Percentiles rank a stretch among this genome's conserved stretches.
These are phyloP conservation scores for Pythium myriotylum DNA, from an alignment of 352 stramenopile species.

Conservation along the genomic window DNA sequence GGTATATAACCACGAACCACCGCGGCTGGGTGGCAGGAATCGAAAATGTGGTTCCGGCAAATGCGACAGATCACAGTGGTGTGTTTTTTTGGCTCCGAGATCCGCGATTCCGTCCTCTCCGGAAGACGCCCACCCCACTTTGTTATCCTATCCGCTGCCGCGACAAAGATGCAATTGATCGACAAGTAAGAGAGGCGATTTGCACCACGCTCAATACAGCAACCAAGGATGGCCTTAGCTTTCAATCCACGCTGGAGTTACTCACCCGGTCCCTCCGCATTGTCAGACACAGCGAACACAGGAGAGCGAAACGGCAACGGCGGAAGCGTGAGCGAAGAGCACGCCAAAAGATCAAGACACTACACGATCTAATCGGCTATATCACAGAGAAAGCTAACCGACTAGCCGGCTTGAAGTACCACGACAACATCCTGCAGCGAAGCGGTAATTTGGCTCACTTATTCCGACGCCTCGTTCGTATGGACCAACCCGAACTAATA, in stretches of 20 bases:
- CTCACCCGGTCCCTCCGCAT: no score
- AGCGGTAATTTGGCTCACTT: constrained; percentile 1
- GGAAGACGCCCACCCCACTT: not conserved
- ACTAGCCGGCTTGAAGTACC: not conserved
- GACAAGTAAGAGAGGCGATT: not conserved
- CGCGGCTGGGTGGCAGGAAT: not conserved
- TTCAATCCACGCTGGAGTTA: no score
- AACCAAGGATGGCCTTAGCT: no score
- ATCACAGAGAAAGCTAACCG: not conserved
- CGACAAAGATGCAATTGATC: not conserved
- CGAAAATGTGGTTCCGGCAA: not conserved
- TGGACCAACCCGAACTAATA: not conserved
- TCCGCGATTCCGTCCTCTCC: not conserved
- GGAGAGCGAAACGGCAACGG: not conserved
- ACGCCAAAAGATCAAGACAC: not conserved
- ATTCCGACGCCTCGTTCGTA: not conserved
- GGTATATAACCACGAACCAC: not conserved
- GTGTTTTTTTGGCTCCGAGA: not conserved
- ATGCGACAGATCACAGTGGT: constrained; percentile 1
- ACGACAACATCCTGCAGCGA: not conserved
- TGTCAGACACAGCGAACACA: not conserved
- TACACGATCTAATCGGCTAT: not conserved
- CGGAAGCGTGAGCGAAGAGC: not conserved
- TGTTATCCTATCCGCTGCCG: not conserved
- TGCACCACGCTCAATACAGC: not conserved